Percentiles rank a stretch among this genome's conserved stretches.
Conservation (phyloP, 495 filamentous ascomycete genomes). For the Aspergillus kassunensis region DNA sequence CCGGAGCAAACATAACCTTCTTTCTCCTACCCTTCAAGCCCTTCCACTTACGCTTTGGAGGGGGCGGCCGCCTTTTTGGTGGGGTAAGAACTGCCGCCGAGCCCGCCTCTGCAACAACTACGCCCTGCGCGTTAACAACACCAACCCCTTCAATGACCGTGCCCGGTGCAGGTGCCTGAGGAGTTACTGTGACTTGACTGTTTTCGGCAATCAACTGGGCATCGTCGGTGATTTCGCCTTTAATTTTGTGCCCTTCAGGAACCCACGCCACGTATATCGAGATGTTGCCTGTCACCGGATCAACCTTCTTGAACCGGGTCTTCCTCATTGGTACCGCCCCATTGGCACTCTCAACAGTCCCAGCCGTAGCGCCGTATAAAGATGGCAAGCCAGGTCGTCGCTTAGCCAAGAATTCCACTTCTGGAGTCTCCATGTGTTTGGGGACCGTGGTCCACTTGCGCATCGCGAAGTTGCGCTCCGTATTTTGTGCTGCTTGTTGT, state of each 20-base stretch:
- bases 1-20: constrained; percentile 53
- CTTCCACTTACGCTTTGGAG: constrained; percentile 71
- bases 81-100: constrained; percentile 41
- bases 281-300: constrained; percentile 68
- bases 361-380: constrained; percentile 45
- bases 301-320: constrained; percentile 71
- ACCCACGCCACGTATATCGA: constrained; percentile 78
- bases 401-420: constrained; percentile 82
- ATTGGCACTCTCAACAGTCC: constrained; percentile 39
- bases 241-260: constrained; percentile 73
- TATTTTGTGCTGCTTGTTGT: constrained; percentile 24
- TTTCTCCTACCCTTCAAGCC: constrained; percentile 64
- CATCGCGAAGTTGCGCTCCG: constrained; percentile 60
- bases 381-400: constrained; percentile 69
- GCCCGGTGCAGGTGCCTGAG: constrained; percentile 50
- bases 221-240: constrained; percentile 70
- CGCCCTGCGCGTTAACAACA: constrained; percentile 57
- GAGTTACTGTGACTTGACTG: constrained; percentile 32
- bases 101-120: constrained; percentile 53
- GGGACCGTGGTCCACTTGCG: constrained; percentile 77
- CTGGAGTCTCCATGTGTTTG: constrained; percentile 68
- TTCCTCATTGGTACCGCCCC: constrained; percentile 55
- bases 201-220: constrained; percentile 31
- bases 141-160: constrained; percentile 60
- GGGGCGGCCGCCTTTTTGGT: constrained; percentile 62